Evolutionary conservation across 768 basidiomycete species (phyloP), one percentile per base, ranked within the genome.

Genomic region (Daedaleopsis sinensis): DNA sequence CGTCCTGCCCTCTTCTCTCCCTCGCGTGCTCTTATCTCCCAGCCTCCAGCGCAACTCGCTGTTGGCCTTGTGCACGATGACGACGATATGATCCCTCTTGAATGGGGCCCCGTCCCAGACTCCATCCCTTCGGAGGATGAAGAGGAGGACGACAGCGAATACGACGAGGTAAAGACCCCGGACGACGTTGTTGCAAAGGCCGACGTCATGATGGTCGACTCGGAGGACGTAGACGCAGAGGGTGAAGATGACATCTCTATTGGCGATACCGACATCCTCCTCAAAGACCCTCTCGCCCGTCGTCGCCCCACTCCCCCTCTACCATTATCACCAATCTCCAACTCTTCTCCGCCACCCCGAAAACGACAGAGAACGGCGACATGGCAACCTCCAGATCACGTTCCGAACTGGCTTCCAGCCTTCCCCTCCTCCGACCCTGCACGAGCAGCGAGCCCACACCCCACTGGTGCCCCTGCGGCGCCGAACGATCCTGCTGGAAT

Each of bases 401-500:
- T 91, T 56, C 89, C 89, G 15, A 76, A 81, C 62, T 87, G 86
- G 65, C 72, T 91, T 3, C 89, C 89, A 1, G 87, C 89, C 0
- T 90, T 90, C 68, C 89, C 89, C 21, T 62, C 77, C 43, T 70
- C 69, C 18, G 68, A 66, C 37, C 70, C 75, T 32, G 73, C 74
- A 58, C 65, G 73, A 53, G 58, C 77, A 37, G 75, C 80, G 54
- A 75, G 76, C 60, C 66, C 77, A 3, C 67, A 77, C n/a, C 66
- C 68, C 35, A 8, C 23, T 21, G 9, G 21, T 10, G 23, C 23
- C 7, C 42, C 54, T 27, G 12, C 44, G 5, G 44, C 49, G 1
- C 48, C 43, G 0, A 23, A 50, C 13, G 62, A 59, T 39, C 50
- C 54, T 18, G 67, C 69, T 61, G 68, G 75, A 75, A 21, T 78